Evolutionary conservation across 1,139 yeast species (phyloP).

Genomic region (Magnusiomyces fungicola): DNA sequence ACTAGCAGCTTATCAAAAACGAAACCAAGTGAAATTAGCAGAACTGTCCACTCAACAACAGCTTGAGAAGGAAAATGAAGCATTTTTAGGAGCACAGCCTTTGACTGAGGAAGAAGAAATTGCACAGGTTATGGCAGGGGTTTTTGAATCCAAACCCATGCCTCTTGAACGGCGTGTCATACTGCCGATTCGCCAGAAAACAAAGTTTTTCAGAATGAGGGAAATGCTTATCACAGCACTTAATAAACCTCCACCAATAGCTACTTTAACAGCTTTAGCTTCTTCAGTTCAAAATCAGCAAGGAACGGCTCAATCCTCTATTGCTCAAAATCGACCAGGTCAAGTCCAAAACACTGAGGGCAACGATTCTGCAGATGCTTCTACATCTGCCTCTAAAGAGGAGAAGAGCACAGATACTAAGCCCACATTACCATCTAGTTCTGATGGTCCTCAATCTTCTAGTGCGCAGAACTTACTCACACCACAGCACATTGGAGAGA

Average conservation of each 20-base stretch:
- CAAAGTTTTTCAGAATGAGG: slow-evolving; percentile 70
- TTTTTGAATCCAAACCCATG: slow-evolving; percentile 61
- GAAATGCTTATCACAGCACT: slow-evolving; percentile 36
- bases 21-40: slow-evolving; percentile 77
- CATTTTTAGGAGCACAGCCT: slow-evolving; percentile 22
- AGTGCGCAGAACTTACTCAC: slow-evolving; percentile 4
- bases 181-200: slow-evolving; percentile 63
- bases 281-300: too few relatives aligned
- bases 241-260: slow-evolving; percentile 18
- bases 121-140: slow-evolving; percentile 88
- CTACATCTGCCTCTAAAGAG: background rate
- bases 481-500: slow-evolving; percentile 21
- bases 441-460: background rate
- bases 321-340: background rate
- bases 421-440: too few relatives aligned
- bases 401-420: too few relatives aligned
- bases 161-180: slow-evolving; percentile 75
- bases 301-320: too few relatives aligned
- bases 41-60: slow-evolving; percentile 29
- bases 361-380: background rate
- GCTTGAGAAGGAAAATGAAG: slow-evolving; percentile 31
- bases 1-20: slow-evolving; percentile 82
- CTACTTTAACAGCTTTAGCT: too few relatives aligned
- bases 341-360: background rate
- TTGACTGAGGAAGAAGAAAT: slow-evolving; percentile 83